Conservation (phyloP, 495 filamentous ascomycete genomes). For the Podospora sp. region DNA sequence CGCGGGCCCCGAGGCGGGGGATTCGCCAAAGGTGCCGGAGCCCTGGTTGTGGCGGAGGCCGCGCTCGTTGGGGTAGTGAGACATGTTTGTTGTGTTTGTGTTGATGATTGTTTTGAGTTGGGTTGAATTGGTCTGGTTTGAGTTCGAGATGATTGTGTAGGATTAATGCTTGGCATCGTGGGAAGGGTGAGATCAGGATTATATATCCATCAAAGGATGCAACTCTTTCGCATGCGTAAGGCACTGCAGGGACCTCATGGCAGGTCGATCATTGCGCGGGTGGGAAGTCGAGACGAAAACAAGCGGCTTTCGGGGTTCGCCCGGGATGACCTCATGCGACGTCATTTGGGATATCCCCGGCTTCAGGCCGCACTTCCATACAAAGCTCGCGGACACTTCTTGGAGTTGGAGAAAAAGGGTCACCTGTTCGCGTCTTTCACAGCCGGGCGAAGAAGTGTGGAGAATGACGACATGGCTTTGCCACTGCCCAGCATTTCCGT, state of each 20-base stretch:
- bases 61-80: constrained; percentile 10
- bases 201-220: not conserved
- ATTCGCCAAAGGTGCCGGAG: constrained; percentile 27
- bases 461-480: not conserved
- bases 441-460: not conserved
- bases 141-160: not conserved
- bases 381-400: not conserved
- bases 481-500: not conserved
- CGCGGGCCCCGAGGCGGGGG: constrained; percentile 34
- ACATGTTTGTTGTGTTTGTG: constrained; percentile 7
- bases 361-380: not conserved
- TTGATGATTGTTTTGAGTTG: constrained; percentile 11
- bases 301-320: not conserved
- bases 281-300: not conserved
- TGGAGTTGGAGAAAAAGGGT: not conserved
- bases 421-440: not conserved
- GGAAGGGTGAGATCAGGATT: not conserved
- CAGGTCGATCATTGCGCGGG: not conserved
- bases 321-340: constrained; percentile 22
- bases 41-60: constrained; percentile 14
- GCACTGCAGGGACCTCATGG: not conserved
- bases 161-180: not conserved
- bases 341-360: constrained; percentile 11
- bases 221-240: not conserved
- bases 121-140: constrained; percentile 2